phyloP scores from a whole-genome alignment of 2,329 filamentous ascomycete genomes.

The Sarocladiaceae sp. region DNA sequence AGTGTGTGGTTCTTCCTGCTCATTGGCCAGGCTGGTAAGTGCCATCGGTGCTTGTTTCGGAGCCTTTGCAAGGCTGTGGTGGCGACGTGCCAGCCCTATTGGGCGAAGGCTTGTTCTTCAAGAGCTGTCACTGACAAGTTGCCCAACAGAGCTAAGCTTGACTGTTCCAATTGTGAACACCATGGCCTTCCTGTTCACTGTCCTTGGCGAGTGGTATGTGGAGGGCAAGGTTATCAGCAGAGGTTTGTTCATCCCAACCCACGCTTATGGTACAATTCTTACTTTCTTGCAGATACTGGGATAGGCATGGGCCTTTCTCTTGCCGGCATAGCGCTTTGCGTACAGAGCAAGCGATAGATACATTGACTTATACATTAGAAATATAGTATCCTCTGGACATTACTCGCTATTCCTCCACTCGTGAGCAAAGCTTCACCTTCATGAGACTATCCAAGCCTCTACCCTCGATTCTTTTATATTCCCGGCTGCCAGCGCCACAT shows the following conservation, averaged over 20 bases:
- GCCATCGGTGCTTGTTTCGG: not conserved
- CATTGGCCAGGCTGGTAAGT: slow-evolving; percentile 84
- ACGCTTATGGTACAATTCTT: not conserved
- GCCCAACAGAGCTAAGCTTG: slow-evolving; percentile 70
- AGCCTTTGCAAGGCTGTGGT: not conserved
- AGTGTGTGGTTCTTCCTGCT: slow-evolving; percentile 96
- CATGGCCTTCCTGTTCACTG: slow-evolving; percentile 91
- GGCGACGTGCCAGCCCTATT: no score
- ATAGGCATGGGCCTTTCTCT: slow-evolving; percentile 77
- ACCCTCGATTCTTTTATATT: not conserved
- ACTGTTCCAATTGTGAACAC: slow-evolving; percentile 96
- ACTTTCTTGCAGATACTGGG: slow-evolving; percentile 62
- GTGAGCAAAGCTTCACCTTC: not conserved
- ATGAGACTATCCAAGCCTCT: not conserved
- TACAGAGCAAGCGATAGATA: slow-evolving; percentile 53
- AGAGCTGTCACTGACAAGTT: not conserved
- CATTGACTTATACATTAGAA: slow-evolving; percentile 1
- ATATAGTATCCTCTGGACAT: not conserved
- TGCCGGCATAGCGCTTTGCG: slow-evolving; percentile 77
- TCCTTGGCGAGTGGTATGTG: slow-evolving; percentile 91
- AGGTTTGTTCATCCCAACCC: slow-evolving; percentile 47
- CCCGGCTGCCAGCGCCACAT: slow-evolving; percentile 6
- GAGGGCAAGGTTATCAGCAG: slow-evolving; percentile 85
- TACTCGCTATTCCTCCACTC: not conserved
- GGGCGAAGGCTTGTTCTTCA: not conserved